These are phyloP conservation scores for Candida berthetii DNA, from an alignment of 805 yeast genomes.

Conservation along the genomic window DNA sequence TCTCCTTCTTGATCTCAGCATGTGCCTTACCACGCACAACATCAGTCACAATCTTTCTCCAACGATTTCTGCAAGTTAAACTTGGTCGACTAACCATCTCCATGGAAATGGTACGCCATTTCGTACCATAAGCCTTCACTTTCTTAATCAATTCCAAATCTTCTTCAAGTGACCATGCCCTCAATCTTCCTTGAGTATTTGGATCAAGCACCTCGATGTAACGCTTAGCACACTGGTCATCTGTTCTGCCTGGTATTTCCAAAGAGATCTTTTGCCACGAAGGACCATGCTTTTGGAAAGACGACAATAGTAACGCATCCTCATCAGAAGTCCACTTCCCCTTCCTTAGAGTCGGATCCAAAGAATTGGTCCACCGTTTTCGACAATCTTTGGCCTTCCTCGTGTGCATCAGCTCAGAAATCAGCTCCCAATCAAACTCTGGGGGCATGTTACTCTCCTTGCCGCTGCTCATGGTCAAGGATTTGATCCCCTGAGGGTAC, in stretches of 20 bases:
- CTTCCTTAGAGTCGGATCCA: constrained; percentile 75
- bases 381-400: constrained; percentile 79
- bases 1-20: constrained; percentile 48
- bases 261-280: constrained; percentile 81
- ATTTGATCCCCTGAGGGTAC: constrained; percentile 26
- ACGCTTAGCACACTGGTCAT: constrained; percentile 91
- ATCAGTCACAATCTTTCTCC: constrained; percentile 81
- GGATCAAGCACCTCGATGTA: constrained; percentile 88
- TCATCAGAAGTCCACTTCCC: constrained; percentile 87
- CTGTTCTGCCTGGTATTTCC: constrained; percentile 79
- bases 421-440: constrained; percentile 54
- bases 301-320: constrained; percentile 58
- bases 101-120: constrained; percentile 77
- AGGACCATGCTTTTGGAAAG: constrained; percentile 66
- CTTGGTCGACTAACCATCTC: constrained; percentile 79
- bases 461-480: constrained; percentile 18
- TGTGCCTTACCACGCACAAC: constrained; percentile 64
- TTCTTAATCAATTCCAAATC: constrained; percentile 63
- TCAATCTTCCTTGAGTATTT: constrained; percentile 61
- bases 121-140: constrained; percentile 72
- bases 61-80: constrained; percentile 84
- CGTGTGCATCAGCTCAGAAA: constrained; percentile 40
- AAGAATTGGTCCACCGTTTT: constrained; percentile 80
- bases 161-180: constrained; percentile 77
- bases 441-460: constrained; percentile 19